Conservation (phyloP, 768 basidiomycete species). For the Suillus cothurnatus region DNA sequence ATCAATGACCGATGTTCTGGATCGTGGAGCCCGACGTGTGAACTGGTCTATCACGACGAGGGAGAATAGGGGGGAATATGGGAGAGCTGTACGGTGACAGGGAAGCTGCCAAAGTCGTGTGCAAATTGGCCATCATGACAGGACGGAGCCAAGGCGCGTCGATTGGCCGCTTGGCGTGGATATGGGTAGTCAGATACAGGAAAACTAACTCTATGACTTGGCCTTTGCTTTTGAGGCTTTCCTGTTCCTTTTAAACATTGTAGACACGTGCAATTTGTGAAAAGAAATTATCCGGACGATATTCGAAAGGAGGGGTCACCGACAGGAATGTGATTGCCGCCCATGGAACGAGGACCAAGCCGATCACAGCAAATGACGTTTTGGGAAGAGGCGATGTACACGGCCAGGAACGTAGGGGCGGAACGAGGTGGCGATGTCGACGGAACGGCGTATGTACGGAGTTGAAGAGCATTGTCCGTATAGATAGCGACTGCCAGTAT, state of each 20-base stretch:
- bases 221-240: neutral
- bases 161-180: neutral
- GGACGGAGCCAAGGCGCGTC: neutral
- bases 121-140: neutral
- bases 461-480: neutral
- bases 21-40: neutral
- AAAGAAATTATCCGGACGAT: neutral
- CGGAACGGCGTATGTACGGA: neutral
- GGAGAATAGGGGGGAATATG: neutral
- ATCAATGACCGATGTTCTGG: neutral
- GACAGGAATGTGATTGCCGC: slow-evolving; percentile 4
- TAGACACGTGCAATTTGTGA: neutral
- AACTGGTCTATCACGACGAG: neutral
- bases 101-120: too few species aligned
- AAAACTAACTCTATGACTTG: neutral
- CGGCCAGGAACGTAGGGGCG: neutral
- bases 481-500: neutral
- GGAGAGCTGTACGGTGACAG: neutral
- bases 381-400: neutral
- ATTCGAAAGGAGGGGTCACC: neutral
- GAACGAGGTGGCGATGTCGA: slow-evolving; percentile 4
- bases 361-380: neutral
- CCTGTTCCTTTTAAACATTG: neutral
- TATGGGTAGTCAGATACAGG: neutral
- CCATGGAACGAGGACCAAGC: neutral